Base-by-base conservation (phyloP, 495 filamentous ascomycete genomes). In the Aspergillus nidulans region DNA sequence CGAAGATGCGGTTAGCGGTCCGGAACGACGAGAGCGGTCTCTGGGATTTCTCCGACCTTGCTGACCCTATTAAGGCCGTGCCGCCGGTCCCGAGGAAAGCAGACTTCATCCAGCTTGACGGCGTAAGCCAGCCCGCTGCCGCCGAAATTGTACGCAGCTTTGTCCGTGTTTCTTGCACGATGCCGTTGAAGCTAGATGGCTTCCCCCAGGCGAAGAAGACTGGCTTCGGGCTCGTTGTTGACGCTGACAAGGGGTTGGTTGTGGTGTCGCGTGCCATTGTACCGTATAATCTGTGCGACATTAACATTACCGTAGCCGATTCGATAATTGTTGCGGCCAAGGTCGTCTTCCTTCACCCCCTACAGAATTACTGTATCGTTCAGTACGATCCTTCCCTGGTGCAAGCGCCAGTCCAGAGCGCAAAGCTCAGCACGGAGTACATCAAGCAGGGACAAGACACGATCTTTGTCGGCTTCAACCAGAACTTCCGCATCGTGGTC, bases 381-480 rank as follows among this genome's bases (percentile, higher is more conserved):
- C 88, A 95, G 70, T 99, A 97, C 65, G 94, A 99, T 69, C 88
- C 95, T 2, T 85, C 80, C 30, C 82, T 99, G 1, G 95, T 97
- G 41, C 82, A 95, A 60, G 94, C 95, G 6, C 92, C 95, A 5
- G 90, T 99, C 19, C 78, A 95, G 70, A 92, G 86, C 60, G 92
- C 94, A 20, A 88, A 80, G 63, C 82, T 99, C 46, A 87, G 91
- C 63, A 81, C 77, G 15, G 81, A 91, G 52, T 81, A 80, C 56
- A 91, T 97, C 66, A 92, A 91, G 46, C 95, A 97, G 73, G 85
- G 85, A 19, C 87, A 90, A 32, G 86, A 91, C 39, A 96, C 91
- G 0, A 90, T 94, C 50, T 97, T 99, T 66, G 87, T 99, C 41
- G 94, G 94, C 19, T 96, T 95, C 77, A 99, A 99, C 63, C 87